Evolutionary conservation across 2,329 filamentous ascomycete species (phyloP).

Genomic region (Diaporthe ilicicola): DNA sequence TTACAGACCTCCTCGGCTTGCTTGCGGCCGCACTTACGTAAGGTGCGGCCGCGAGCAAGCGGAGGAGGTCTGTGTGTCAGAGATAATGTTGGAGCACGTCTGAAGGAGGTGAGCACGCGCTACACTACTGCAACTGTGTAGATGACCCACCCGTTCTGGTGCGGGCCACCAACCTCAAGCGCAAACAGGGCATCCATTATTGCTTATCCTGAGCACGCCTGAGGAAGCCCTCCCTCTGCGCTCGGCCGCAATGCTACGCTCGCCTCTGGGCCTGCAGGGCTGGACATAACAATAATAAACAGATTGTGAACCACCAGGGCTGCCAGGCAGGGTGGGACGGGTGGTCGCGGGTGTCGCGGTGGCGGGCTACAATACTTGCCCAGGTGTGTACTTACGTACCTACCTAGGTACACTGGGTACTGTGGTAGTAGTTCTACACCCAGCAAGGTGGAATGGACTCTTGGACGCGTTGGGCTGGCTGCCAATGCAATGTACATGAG

Average conservation of each 20-base stretch:
- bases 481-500: neutral
- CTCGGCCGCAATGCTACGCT: neutral
- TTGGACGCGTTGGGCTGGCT: neutral
- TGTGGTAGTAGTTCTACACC: too few species aligned
- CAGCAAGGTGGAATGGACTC: neutral
- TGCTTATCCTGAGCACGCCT: neutral
- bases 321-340: neutral
- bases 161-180: neutral
- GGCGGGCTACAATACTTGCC: too few species aligned
- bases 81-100: too few species aligned
- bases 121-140: too few species aligned
- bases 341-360: neutral
- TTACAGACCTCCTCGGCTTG: too few species aligned
- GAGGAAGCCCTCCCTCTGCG: neutral
- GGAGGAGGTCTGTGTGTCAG: too few species aligned
- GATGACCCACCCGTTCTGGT: neutral
- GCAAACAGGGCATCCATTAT: neutral
- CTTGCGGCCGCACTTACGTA: too few species aligned
- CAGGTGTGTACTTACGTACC: too few species aligned
- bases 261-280: conserved; percentile 1
- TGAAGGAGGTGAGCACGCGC: too few species aligned
- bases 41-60: too few species aligned
- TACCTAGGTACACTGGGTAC: too few species aligned
- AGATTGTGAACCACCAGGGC: neutral
- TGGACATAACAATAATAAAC: neutral